A percentile compares a stretch with the other conserved stretches of the same genome.
Evolutionary conservation across 2,329 filamentous ascomycete genomes (phyloP).

Genomic region (Trichoderma sp.): DNA sequence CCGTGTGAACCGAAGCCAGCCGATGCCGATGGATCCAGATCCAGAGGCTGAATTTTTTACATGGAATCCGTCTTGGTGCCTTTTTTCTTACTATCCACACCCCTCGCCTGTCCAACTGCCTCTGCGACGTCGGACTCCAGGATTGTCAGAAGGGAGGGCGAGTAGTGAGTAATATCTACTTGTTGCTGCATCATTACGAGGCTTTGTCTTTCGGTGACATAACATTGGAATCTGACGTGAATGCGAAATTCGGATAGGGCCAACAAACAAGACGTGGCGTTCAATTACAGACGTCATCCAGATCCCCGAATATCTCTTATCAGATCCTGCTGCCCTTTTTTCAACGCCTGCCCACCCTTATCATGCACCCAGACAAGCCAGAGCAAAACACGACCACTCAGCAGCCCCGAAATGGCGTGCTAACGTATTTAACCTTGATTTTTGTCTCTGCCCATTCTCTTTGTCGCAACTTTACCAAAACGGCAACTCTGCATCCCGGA

Average conservation of each 20-base stretch:
- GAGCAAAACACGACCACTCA: not conserved
- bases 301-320: not conserved
- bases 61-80: not conserved
- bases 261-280: not conserved
- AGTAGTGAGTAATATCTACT: not conserved
- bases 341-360: not conserved
- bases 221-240: not conserved
- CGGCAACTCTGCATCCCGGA: not conserved
- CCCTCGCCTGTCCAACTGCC: not conserved
- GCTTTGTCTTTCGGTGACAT: not conserved
- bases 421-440: constrained; percentile 14
- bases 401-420: constrained; percentile 3
- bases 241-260: not conserved
- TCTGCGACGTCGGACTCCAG: constrained; percentile 14
- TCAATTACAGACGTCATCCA: not conserved
- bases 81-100: constrained; percentile 8
- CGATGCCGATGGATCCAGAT: constrained; percentile 11
- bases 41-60: not conserved
- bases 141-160: not conserved
- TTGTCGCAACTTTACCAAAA: not conserved
- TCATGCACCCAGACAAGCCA: not conserved
- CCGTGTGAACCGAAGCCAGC: constrained; percentile 23
- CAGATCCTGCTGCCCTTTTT: not conserved
- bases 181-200: not conserved
- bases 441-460: constrained; percentile 1